Conservation (phyloP, 2,329 filamentous ascomycete genomes). For the Cercospora sesami region DNA sequence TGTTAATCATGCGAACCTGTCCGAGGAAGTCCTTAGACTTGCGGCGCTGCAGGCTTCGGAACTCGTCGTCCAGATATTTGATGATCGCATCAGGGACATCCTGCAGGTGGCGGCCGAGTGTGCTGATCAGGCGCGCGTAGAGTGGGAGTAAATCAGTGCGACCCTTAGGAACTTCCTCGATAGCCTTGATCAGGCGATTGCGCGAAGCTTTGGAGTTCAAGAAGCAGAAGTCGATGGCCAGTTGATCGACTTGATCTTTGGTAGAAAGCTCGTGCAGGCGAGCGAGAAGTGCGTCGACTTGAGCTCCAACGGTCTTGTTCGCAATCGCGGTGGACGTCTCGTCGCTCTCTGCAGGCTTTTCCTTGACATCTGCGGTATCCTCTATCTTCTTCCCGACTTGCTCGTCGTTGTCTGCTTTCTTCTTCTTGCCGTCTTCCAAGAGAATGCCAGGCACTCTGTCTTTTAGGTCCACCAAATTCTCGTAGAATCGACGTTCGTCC, state of each 20-base stretch:
- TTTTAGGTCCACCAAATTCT: constrained; percentile 91
- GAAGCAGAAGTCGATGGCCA: constrained; percentile 95
- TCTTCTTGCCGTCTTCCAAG: constrained; percentile 92
- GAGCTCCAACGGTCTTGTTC: constrained; percentile 95
- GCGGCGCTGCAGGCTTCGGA: constrained; percentile 90
- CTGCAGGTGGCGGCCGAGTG: constrained; percentile 87
- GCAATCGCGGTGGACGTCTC: constrained; percentile 92
- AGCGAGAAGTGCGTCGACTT: constrained; percentile 86
- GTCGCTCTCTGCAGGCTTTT: constrained; percentile 62
- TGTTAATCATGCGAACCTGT: constrained; percentile 88
- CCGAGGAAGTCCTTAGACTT: constrained; percentile 98
- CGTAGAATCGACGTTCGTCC: constrained; percentile 95
- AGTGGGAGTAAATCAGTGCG: constrained; percentile 85
- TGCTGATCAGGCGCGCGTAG: constrained; percentile 91
- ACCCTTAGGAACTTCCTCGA: constrained; percentile 93
- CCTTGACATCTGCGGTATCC: constrained; percentile 47
- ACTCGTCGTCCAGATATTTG: constrained; percentile 91
- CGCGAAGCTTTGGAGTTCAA: constrained; percentile 97
- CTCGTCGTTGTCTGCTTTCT: constrained; percentile 79
- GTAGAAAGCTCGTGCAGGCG: constrained; percentile 87
- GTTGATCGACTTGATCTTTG: constrained; percentile 88
- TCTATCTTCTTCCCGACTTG: constrained; percentile 75
- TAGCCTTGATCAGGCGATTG: constrained; percentile 86
- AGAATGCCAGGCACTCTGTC: constrained; percentile 93
- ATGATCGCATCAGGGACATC: constrained; percentile 92